Conservation (phyloP, 1,284 basidiomycete genomes). For the Ustilago xerochloae region DNA sequence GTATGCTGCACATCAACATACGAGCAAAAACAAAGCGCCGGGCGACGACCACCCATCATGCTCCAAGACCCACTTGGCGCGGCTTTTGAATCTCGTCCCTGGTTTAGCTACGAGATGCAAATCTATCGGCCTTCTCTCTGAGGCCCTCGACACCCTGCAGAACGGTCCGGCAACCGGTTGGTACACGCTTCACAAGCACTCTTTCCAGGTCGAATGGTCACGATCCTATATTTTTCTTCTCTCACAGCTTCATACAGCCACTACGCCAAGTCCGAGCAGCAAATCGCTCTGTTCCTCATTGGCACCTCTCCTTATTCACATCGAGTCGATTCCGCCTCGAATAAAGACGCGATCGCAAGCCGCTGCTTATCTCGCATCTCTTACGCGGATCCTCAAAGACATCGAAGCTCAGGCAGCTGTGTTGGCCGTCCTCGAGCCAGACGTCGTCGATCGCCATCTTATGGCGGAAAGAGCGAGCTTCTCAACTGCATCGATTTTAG, state of each 20-base stretch:
- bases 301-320: slow-evolving; percentile 9
- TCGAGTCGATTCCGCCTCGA: slow-evolving; percentile 16
- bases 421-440: slow-evolving; percentile 11
- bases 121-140: slow-evolving; percentile 18
- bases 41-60: no score
- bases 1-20: background rate
- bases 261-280: background rate
- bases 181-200: slow-evolving; percentile 2
- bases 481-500: background rate
- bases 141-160: slow-evolving; percentile 4
- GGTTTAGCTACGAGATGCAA: slow-evolving; percentile 28
- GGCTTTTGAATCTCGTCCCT: slow-evolving; percentile 9
- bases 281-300: background rate
- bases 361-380: slow-evolving; percentile 4
- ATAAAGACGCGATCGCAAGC: slow-evolving; percentile 10
- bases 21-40: background rate
- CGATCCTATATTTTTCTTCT: background rate
- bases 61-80: slow-evolving; percentile 15
- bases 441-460: slow-evolving; percentile 4
- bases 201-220: slow-evolving; percentile 13
- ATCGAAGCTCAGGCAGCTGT: background rate
- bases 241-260: background rate
- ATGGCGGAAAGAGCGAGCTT: background rate
- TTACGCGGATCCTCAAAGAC: background rate
- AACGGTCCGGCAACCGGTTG: slow-evolving; percentile 1